Conservation (phyloP, 2,329 filamentous ascomycete genomes). For the Elsinoe ampelina region DNA sequence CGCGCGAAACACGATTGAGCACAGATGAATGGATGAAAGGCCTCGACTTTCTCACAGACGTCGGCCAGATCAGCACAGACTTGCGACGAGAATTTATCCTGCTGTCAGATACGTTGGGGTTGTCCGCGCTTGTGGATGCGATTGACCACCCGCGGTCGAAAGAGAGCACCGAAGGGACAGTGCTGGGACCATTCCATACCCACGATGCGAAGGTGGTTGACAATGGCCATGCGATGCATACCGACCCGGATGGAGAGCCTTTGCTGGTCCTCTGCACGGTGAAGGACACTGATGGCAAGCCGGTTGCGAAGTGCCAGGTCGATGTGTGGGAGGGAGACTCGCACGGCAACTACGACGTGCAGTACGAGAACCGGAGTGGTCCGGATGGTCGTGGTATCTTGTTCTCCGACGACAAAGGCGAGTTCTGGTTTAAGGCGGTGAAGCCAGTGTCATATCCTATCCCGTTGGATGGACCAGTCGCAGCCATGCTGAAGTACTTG, state of each 20-base stretch:
- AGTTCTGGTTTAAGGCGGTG: conserved; percentile 22
- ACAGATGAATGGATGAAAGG: conserved; percentile 66
- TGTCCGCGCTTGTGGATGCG: conserved; percentile 24
- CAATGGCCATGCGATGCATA: conserved; percentile 20
- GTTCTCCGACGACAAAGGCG: conserved; percentile 19
- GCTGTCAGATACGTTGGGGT: conserved; percentile 19
- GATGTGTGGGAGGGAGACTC: conserved; percentile 24
- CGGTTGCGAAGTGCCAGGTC: conserved; percentile 15
- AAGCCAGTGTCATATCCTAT: conserved; percentile 25
- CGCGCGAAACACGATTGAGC: conserved; percentile 62
- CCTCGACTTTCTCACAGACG: conserved; percentile 56
- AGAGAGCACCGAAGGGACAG: conserved; percentile 22
- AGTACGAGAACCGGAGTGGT: conserved; percentile 20
- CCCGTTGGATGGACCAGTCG: conserved; percentile 22
- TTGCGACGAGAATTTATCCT: conserved; percentile 47
- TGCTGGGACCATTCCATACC: conserved; percentile 26
- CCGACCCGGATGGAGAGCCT: conserved; percentile 18
- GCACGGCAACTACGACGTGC: conserved; percentile 25
- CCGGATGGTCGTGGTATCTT: conserved; percentile 23
- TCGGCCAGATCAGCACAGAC: conserved; percentile 61
- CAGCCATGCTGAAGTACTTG: conserved; percentile 19
- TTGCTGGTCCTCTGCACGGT: conserved; percentile 20
- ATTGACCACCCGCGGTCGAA: conserved; percentile 19
- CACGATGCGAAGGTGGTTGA: conserved; percentile 21
- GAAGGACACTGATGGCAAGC: conserved; percentile 20